Conservation (phyloP, 768 basidiomycete species). For the Thelephora aurantiotincta region DNA sequence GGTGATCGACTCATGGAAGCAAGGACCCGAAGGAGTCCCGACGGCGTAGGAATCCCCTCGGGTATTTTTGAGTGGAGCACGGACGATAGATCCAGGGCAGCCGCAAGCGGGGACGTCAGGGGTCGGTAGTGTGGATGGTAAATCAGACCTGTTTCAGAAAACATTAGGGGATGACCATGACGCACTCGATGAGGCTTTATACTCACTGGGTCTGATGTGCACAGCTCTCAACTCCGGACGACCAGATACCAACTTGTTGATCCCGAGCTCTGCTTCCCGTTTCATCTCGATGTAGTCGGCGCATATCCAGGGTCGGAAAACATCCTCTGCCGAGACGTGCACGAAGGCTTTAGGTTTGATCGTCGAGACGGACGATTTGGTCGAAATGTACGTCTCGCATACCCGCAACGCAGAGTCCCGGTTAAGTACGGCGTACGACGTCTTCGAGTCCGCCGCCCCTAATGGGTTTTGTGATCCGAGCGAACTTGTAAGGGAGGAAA, state of each 20-base stretch:
- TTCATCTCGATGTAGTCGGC: slow-evolving; percentile 88
- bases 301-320: slow-evolving; percentile 79
- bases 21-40: slow-evolving; percentile 42
- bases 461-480: slow-evolving; percentile 38
- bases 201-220: slow-evolving; percentile 81
- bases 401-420: slow-evolving; percentile 77
- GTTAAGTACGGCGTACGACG: slow-evolving; percentile 73
- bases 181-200: not conserved
- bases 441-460: slow-evolving; percentile 22
- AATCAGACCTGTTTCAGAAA: slow-evolving; percentile 57
- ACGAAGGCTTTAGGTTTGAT: slow-evolving; percentile 55
- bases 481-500: slow-evolving; percentile 29
- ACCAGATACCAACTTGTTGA: slow-evolving; percentile 36
- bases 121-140: slow-evolving; percentile 93
- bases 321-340: slow-evolving; percentile 91
- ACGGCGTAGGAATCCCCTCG: slow-evolving; percentile 44
- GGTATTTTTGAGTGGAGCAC: slow-evolving; percentile 51
- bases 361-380: slow-evolving; percentile 17
- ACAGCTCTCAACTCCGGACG: slow-evolving; percentile 47
- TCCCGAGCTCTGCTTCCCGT: slow-evolving; percentile 70
- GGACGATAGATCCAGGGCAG: slow-evolving; percentile 70
- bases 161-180: not conserved
- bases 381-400: slow-evolving; percentile 59
- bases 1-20: slow-evolving; percentile 19
- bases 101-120: slow-evolving; percentile 74